These are phyloP conservation scores for Pythium phragmitis DNA, from an alignment of 352 stramenopile species.

Conservation along the genomic window DNA sequence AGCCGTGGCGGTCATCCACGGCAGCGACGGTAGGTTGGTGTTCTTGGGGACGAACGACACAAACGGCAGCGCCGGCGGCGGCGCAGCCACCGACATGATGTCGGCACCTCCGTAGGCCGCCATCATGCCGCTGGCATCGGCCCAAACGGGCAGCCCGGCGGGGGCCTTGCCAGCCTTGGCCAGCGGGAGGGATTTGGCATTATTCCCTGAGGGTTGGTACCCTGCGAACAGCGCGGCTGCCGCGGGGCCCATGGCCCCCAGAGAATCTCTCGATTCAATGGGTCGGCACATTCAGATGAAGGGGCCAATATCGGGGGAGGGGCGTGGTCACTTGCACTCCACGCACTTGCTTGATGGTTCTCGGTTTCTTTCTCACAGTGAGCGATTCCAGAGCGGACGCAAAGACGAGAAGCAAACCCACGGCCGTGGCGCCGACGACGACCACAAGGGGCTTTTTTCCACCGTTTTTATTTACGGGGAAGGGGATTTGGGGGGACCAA, in stretches of 20 bases:
- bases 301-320: conserved; percentile 16
- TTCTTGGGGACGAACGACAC: conserved; percentile 44
- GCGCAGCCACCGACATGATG: conserved; percentile 61
- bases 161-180: conserved; percentile 23
- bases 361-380: conserved; percentile 34
- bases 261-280: conserved; percentile 82
- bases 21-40: conserved; percentile 61
- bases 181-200: conserved; percentile 20
- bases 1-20: conserved; percentile 34
- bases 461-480: conserved; percentile 11
- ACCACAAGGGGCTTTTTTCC: conserved; percentile 6
- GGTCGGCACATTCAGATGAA: conserved; percentile 67
- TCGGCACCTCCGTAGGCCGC: conserved; percentile 24
- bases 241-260: conserved; percentile 73
- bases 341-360: conserved; percentile 3
- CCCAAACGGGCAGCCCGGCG: conserved; percentile 24
- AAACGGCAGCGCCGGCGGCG: conserved; percentile 62
- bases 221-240: conserved; percentile 72
- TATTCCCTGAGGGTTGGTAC: conserved; percentile 58
- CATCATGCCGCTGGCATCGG: conserved; percentile 29
- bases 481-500: neutral
- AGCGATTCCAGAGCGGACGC: conserved; percentile 18
- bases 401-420: conserved; percentile 23
- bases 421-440: neutral
- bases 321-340: conserved; percentile 23